A percentile compares a stretch with the other conserved stretches of the same genome.
Conservation (phyloP, 805 yeast genomes). For the Kuraishia capsulata region DNA sequence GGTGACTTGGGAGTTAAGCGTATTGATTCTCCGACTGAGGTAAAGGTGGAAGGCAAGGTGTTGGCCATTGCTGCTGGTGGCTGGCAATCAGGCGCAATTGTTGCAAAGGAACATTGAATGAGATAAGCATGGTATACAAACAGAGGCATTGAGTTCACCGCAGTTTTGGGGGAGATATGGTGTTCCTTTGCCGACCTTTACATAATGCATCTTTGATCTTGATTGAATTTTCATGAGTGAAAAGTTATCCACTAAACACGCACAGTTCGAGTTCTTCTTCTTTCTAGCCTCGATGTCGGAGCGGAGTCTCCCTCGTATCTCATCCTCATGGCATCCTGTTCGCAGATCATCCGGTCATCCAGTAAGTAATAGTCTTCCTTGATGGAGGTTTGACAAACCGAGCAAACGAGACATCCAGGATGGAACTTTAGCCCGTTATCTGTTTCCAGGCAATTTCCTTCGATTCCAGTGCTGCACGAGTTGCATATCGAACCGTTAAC, state of each 20-base stretch:
- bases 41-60: slow-evolving; percentile 33
- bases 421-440: slow-evolving; percentile 70
- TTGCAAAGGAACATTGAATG: slow-evolving; percentile 11
- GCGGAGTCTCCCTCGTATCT: slow-evolving; percentile 3
- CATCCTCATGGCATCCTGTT: slow-evolving; percentile 22
- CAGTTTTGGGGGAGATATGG: no score
- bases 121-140: no score
- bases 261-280: slow-evolving; percentile 19
- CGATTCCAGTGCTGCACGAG: slow-evolving; percentile 67
- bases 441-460: slow-evolving; percentile 84
- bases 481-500: slow-evolving; percentile 69
- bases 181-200: no score
- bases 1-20: slow-evolving; percentile 28
- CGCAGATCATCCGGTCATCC: slow-evolving; percentile 43
- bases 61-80: slow-evolving; percentile 66
- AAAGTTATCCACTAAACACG: slow-evolving; percentile 18
- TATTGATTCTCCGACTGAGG: slow-evolving; percentile 30
- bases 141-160: no score
- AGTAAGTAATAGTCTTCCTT: slow-evolving; percentile 46
- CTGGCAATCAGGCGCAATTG: slow-evolving; percentile 70
- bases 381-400: slow-evolving; percentile 43
- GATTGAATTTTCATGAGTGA: no score
- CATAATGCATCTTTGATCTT: no score
- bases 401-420: slow-evolving; percentile 60
- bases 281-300: slow-evolving; percentile 13